Evolutionary conservation across 805 yeast genomes (phyloP), one percentile per base, ranked within the genome.

Genomic region (Barnettozyma sp.): DNA sequence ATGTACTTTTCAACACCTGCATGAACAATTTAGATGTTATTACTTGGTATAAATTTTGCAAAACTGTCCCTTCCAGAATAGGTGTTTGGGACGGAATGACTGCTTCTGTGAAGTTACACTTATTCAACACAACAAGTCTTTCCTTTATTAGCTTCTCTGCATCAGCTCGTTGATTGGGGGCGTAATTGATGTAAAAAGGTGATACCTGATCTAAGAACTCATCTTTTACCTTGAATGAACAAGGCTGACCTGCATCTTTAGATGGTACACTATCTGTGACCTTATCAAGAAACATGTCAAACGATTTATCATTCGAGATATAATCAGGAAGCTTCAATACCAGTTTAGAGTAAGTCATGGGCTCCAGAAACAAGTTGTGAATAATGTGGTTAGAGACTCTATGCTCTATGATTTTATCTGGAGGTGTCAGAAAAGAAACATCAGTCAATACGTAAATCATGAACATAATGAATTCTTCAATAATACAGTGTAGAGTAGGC

Each of bases 131-230:
- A 8, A 71, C 66, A 26, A 70, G 55, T 19, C 70, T 54, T 22
- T 70, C 72, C 46, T 78, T 77, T 21, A 83, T 59, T 5, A 76
- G 59, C 30, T 68, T 70, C 38, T 82, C 80, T 6, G 94, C 90
- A 41, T 86, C 96, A 37, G 86, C 96, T 36, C 90, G 72, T 35
- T 76, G 78, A 46, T 86, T 86, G 0, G 90, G 62, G 0, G 82
- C 65, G 48, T 81, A 82, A 47, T 86, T 87, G 40, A 83, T 68
- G 52, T 80, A 90, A 50, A 75, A 88, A 0, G 97, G 95, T 54
- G 90, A 92, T 28, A 88, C 71, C 19, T 68, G 61, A 2, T 62
- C 64, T 37, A 60, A 66, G 20, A 62, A 60, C 33, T 75, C 68
- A 3, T 71, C 67, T 50, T 82, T 86, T 41, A 92, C 65, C 19